Percentiles rank a stretch among this genome's conserved stretches.
phyloP scores from a whole-genome alignment of 495 filamentous ascomycete species.

The Hypoxylon subgilvum region DNA sequence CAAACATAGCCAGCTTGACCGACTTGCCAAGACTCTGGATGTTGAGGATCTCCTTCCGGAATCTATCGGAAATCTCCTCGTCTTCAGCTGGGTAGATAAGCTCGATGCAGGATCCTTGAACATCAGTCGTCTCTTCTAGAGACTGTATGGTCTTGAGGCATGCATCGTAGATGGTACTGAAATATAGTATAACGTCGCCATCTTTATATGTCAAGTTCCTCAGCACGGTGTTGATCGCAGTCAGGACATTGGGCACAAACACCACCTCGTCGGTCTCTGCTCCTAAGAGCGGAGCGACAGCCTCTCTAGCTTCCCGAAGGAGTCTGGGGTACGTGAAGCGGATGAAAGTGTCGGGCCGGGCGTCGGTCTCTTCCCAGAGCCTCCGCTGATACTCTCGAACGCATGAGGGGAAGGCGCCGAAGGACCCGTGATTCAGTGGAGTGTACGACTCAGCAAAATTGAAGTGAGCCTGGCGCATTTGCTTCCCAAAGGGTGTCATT shows the following conservation, averaged over 20 bases:
- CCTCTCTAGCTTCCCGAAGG: slow-evolving; percentile 64
- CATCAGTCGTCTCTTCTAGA: slow-evolving; percentile 60
- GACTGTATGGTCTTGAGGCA: slow-evolving; percentile 75
- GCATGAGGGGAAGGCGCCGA: slow-evolving; percentile 44
- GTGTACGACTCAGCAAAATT: slow-evolving; percentile 44
- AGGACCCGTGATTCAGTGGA: slow-evolving; percentile 52
- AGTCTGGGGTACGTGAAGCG: slow-evolving; percentile 61
- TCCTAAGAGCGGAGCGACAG: slow-evolving; percentile 66
- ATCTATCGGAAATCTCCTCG: slow-evolving; percentile 59
- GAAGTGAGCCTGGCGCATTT: slow-evolving; percentile 47
- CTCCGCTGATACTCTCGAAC: slow-evolving; percentile 41
- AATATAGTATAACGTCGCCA: slow-evolving; percentile 68
- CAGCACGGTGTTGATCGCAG: slow-evolving; percentile 79
- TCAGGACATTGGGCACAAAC: slow-evolving; percentile 80
- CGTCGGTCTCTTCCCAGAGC: slow-evolving; percentile 42
- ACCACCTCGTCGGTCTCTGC: slow-evolving; percentile 68
- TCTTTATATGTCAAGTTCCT: slow-evolving; percentile 65
- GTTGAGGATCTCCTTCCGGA: slow-evolving; percentile 53
- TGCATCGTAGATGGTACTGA: slow-evolving; percentile 78
- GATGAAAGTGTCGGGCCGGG: slow-evolving; percentile 51
- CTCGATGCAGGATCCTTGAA: slow-evolving; percentile 48
- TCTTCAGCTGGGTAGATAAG: slow-evolving; percentile 64
- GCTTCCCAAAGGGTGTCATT: slow-evolving; percentile 39
- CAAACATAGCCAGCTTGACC: slow-evolving; percentile 70
- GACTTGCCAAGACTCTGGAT: slow-evolving; percentile 52